Conservation (phyloP, 768 basidiomycete genomes). For the Suillus alpinus region DNA sequence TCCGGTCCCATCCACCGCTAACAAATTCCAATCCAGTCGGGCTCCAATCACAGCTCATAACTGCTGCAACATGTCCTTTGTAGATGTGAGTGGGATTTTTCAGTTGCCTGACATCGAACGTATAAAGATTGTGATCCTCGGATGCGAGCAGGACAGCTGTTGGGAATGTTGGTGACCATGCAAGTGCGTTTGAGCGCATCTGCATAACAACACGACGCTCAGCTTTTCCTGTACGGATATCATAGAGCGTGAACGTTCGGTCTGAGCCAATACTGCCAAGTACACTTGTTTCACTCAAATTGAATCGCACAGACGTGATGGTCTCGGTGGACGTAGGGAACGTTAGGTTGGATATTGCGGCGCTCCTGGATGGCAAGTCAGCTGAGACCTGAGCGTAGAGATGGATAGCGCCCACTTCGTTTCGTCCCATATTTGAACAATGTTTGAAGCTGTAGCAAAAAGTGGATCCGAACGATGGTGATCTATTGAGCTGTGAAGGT, state of each 20-base stretch:
- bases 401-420: slow-evolving; percentile 61
- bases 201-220: slow-evolving; percentile 90
- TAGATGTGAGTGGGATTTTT: slow-evolving; percentile 85
- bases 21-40: slow-evolving; percentile 96
- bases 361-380: slow-evolving; percentile 49
- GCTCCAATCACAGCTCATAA: slow-evolving; percentile 96
- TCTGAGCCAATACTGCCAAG: slow-evolving; percentile 95
- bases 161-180: slow-evolving; percentile 97
- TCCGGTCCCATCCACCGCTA: slow-evolving; percentile 95
- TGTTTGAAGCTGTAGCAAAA: slow-evolving; percentile 91
- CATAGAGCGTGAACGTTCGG: slow-evolving; percentile 93
- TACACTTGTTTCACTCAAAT: slow-evolving; percentile 89
- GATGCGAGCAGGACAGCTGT: slow-evolving; percentile 91
- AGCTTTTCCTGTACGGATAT: slow-evolving; percentile 95
- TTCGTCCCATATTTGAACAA: slow-evolving; percentile 98
- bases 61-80: slow-evolving; percentile 95
- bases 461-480: slow-evolving; percentile 87
- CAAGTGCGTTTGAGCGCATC: slow-evolving; percentile 86
- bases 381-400: slow-evolving; percentile 2
- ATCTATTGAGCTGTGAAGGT: slow-evolving; percentile 72
- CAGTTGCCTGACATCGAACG: slow-evolving; percentile 91
- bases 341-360: slow-evolving; percentile 81
- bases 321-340: slow-evolving; percentile 89
- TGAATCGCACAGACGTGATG: slow-evolving; percentile 85
- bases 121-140: slow-evolving; percentile 98